Base-by-base conservation (phyloP, 2,329 filamentous ascomycete genomes). In the Trichoderma koningiopsis region DNA sequence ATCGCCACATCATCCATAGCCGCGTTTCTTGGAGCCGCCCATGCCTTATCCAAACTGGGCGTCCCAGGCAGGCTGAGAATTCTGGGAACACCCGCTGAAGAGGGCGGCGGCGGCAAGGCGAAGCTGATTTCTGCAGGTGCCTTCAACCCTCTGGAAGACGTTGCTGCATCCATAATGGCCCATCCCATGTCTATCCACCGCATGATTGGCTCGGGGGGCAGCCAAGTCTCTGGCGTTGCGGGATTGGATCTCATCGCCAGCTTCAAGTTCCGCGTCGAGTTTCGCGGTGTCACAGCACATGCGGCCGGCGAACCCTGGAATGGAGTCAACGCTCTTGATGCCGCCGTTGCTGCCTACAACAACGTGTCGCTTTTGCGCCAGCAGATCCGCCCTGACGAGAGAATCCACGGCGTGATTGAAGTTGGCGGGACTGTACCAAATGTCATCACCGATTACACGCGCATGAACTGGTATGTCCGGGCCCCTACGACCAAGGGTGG, bases 51-150 rank as follows among this genome's bases (percentile, higher is more conserved):
- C n/a, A 35, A 72, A 0, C 74, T 78, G 5, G 72, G 72, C 2
- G 61, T 72, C 1, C 74, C 77, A 0, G 82, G 82, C 5, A 77
- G 80, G 2, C 71, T 83, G 10, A 76, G 80, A 1, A 74, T 83
- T 1, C 75, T 83, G 0, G 82, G 82, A 1, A 83, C 81, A 0
- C 82, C 81, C 0, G 82, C 82, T 1, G 81, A 83, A 59, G 82
- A 83, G 70, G 80, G 79, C 11, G 81, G 81, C 35, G 81, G 80
- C 5, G 82, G 82, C 24, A 84, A 84, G 61, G 71, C 73, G 16
- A 71, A 74, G 13, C 73, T 78, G 19, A 70, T 78, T 47, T 60
- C 75, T 0, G 75, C 74, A 2, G 77, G 78, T 1, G 77, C 77
- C 4, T 79, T 75, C 55, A 56, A 70, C 22, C 72, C 71, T 4